Evolutionary conservation across 495 filamentous ascomycete species (phyloP), one percentile per base, ranked within the genome.

Genomic region (Xylaria intraflava): DNA sequence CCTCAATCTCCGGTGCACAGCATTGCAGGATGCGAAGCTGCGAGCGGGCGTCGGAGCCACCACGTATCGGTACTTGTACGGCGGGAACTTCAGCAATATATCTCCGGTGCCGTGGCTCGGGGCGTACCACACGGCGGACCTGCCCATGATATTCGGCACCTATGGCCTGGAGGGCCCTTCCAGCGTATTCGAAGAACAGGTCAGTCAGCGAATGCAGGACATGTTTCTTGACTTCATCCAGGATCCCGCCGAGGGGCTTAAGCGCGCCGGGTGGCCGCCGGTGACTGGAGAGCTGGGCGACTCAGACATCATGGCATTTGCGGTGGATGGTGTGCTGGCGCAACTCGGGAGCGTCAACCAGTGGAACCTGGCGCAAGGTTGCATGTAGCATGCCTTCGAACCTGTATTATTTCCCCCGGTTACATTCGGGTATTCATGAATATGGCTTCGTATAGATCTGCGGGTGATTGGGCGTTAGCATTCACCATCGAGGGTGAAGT

Each of bases 141-240:
- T 79, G 6, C 66, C 70, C 9, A 57, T 75, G 45, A 45, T 73
- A 17, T 76, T 76, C 56, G 75, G 73, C 0, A 75, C 74, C 5
- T 61, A 70, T 41, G 59, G 66, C 43, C 58, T 64, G 44, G 61
- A 58, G 8, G 66, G 68, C n/a, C 41, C 56, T 33, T 56, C 60
- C 9, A 68, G 68, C 8, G 45, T 46, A n/a, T 61, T 71, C 11
- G 72, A 76, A 53, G 53, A 62, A 7, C 61, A 59, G 10, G 67
- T 72, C 2, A 68, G 64, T 16, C 38, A 62, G 26, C 38, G 59
- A 23, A 75, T 77, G 71, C 71, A 75, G 51, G 74, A 74, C 57
- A 50, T 68, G 16, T 63, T 60, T 49, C 50, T 69, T 1, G 62
- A 60, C 9, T 73, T 73, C 49, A 46, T 46, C 19, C 30, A 46